These are phyloP conservation scores for Harringtonia lauricola DNA, from an alignment of 2,329 filamentous ascomycete genomes.

Conservation along the genomic window DNA sequence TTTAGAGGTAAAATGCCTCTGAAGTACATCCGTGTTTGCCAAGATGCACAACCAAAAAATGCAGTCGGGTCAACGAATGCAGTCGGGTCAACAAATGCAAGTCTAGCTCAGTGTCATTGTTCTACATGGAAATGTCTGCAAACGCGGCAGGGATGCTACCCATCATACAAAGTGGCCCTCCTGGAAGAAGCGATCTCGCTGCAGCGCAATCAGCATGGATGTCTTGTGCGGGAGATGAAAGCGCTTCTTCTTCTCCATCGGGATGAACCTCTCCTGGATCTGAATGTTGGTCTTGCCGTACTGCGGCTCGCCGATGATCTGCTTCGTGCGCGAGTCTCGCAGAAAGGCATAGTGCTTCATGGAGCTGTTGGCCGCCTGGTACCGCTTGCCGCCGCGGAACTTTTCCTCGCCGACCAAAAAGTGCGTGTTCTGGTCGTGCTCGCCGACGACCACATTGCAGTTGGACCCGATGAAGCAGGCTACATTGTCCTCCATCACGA, in stretches of 20 bases:
- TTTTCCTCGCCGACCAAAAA: constrained; percentile 46
- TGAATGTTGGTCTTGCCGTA: constrained; percentile 59
- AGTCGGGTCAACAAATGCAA: too few species aligned
- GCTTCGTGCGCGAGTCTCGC: constrained; percentile 45
- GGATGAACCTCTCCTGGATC: constrained; percentile 64
- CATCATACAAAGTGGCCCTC: constrained; percentile 6
- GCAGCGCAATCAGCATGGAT: constrained; percentile 54
- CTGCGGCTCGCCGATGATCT: constrained; percentile 59
- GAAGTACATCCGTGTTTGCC: too few species aligned
- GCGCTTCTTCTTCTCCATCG: constrained; percentile 61
- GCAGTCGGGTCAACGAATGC: too few species aligned
- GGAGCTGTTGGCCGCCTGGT: constrained; percentile 50
- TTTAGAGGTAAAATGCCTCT: too few species aligned
- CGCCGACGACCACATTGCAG: constrained; percentile 25
- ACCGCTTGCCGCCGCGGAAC: constrained; percentile 49
- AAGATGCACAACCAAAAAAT: too few species aligned
- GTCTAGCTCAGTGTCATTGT: too few species aligned
- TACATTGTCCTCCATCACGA: constrained; percentile 44
- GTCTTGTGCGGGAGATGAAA: constrained; percentile 64
- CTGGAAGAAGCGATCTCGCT: constrained; percentile 59
- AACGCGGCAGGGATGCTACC: too few species aligned
- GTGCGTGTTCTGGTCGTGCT: constrained; percentile 49
- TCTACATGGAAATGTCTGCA: too few species aligned
- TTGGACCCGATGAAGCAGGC: constrained; percentile 46
- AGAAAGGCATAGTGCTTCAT: constrained; percentile 53